These are phyloP conservation scores for Picochlorum sp. DNA, from an alignment of 139 green algal species.

Conservation along the genomic window DNA sequence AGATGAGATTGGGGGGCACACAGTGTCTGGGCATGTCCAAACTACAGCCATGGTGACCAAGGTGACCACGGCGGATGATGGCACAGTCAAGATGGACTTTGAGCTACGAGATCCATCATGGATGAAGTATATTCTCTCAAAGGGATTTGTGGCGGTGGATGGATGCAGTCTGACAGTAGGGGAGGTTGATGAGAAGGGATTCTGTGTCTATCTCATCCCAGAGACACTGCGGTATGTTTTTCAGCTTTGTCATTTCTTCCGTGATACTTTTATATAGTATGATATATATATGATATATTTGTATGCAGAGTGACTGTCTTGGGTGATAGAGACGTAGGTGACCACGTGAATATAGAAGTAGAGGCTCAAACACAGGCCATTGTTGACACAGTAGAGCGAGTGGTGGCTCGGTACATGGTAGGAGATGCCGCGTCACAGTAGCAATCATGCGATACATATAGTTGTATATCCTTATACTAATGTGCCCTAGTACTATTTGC, in stretches of 20 bases:
- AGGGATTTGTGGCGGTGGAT: conserved; percentile 91
- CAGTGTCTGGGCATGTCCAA: conserved; percentile 84
- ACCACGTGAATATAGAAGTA: conserved; percentile 83
- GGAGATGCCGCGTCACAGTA: not conserved
- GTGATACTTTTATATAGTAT: too few species aligned
- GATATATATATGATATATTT: not conserved
- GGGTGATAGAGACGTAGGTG: conserved; percentile 51
- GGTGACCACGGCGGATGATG: conserved; percentile 55
- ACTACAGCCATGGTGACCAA: conserved; percentile 46
- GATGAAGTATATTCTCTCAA: conserved; percentile 92
- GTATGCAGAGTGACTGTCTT: conserved; percentile 51
- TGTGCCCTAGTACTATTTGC: too few species aligned
- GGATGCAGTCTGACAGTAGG: conserved; percentile 81
- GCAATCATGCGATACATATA: not conserved
- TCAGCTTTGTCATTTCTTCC: not conserved
- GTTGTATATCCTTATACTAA: too few species aligned
- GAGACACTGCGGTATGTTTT: conserved; percentile 61
- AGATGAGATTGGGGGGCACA: conserved; percentile 93
- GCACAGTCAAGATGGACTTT: conserved; percentile 65
- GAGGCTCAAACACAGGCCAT: conserved; percentile 88
- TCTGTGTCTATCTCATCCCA: conserved; percentile 91
- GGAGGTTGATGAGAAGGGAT: conserved; percentile 43
- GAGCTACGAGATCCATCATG: conserved; percentile 47
- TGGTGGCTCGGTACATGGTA: conserved; percentile 38
- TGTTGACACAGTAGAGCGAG: conserved; percentile 85